Evolutionary conservation across 1,139 yeast species (phyloP).

Genomic region (Yamadazyma conglobata): DNA sequence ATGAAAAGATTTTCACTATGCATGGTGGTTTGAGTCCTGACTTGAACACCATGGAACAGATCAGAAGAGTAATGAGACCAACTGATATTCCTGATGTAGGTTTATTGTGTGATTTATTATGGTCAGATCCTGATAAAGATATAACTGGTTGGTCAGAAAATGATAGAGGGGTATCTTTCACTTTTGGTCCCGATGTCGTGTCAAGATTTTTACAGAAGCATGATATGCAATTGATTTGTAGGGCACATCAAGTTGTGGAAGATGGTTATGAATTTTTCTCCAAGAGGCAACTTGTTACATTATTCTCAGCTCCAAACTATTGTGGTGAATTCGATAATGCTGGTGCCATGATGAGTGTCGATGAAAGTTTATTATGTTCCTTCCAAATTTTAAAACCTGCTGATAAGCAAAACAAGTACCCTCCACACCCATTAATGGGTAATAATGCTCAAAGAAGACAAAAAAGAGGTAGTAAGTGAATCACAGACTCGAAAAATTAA

Average conservation of each 20-base stretch:
- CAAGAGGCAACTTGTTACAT: constrained; percentile 90
- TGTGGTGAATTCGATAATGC: constrained; percentile 99
- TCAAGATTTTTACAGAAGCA: constrained; percentile 91
- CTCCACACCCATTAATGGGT: constrained; percentile 51
- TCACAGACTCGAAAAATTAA: not conserved
- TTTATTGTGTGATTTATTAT: constrained; percentile 85
- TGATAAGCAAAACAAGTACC: constrained; percentile 73
- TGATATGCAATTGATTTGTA: constrained; percentile 94
- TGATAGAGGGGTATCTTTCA: constrained; percentile 96
- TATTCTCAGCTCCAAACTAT: constrained; percentile 95
- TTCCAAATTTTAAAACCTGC: constrained; percentile 98
- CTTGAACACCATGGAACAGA: constrained; percentile 95
- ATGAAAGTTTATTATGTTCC: constrained; percentile 90
- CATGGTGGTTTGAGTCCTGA: constrained; percentile 98
- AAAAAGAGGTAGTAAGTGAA: constrained; percentile 56
- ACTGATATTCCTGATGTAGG: constrained; percentile 98
- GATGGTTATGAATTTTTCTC: constrained; percentile 98
- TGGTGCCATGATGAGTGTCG: constrained; percentile 99
- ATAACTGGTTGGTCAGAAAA: constrained; percentile 98
- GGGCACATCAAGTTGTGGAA: constrained; percentile 98
- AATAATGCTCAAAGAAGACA: constrained; percentile 71
- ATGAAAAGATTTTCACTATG: constrained; percentile 96
- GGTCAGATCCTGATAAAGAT: constrained; percentile 99
- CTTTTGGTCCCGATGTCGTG: constrained; percentile 97
- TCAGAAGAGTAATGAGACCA: constrained; percentile 97